Conservation (phyloP, 495 filamentous ascomycete species). For the Lasiosphaeria ovina region DNA sequence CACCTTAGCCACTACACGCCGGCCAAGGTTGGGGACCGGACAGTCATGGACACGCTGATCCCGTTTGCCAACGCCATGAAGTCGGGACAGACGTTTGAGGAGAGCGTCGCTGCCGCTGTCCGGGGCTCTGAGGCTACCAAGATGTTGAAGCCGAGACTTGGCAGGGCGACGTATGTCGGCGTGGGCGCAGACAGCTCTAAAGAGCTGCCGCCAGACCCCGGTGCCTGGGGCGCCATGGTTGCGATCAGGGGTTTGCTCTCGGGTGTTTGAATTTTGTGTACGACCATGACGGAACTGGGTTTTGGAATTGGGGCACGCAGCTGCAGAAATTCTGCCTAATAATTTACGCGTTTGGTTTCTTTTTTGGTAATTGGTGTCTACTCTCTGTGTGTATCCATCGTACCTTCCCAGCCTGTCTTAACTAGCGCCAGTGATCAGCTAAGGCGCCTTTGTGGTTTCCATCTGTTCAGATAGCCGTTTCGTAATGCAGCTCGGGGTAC, state of each 20-base stretch:
- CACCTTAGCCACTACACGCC: conserved; percentile 50
- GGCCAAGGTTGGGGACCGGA: conserved; percentile 48
- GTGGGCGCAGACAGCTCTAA: conserved; percentile 41
- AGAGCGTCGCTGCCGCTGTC: conserved; percentile 51
- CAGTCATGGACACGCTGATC: conserved; percentile 59
- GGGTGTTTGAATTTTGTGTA: conserved; percentile 8
- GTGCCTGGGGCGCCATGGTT: conserved; percentile 61
- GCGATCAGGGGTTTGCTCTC: conserved; percentile 51
- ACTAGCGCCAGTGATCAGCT: no score
- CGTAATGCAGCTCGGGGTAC: no score
- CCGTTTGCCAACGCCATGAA: conserved; percentile 54
- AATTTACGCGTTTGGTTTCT: not conserved
- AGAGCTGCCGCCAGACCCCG: conserved; percentile 56
- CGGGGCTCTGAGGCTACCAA: conserved; percentile 54
- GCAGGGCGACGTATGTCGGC: conserved; percentile 59
- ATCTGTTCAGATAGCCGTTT: no score
- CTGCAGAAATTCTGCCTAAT: not conserved
- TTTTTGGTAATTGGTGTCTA: no score
- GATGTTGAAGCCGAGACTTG: conserved; percentile 55
- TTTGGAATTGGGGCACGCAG: not conserved
- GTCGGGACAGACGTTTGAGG: conserved; percentile 41
- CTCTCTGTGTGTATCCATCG: no score
- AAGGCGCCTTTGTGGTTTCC: no score
- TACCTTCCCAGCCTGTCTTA: no score
- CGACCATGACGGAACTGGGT: not conserved